Evolutionary conservation across 2,329 filamentous ascomycete genomes (phyloP), one percentile per base, ranked within the genome.

Genomic region (Colletotrichum godetiae): DNA sequence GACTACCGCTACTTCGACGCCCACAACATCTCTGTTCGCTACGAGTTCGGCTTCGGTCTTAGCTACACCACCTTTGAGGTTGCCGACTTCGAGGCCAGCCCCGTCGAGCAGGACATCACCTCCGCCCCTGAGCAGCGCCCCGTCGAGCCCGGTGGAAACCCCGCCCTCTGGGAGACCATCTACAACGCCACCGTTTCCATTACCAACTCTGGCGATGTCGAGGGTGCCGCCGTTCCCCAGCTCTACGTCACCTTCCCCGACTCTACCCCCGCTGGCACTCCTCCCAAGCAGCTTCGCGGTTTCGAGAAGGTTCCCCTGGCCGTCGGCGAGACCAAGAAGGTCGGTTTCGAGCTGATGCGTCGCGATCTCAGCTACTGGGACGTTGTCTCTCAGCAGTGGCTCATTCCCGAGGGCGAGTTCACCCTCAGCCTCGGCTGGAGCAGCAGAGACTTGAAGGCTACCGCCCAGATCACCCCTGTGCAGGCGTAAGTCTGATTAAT

Each of bases 1-100:
- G 91, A 93, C 82, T 93, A 93, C 85, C 88, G 91, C 55, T 86
- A 88, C 76, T 92, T 93, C 69, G 91, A 93, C 80, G 85, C 88
- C 69, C 81, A 87, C 68, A 86, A 89, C 80, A 89, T 91, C 73
- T 84, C 84, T 2, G 90, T 91, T 2, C 86, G 88, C 67, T 93
- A 90, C 81, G 90, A 92, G 77, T 93, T 93, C 76, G 91, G 91
- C 33, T 92, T 89, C 77, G 93, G 93, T 0, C 86, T 95, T 2
- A 92, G 89, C 1, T 95, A 94, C 81, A 93, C 92, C 15, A 89
- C 85, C 13, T 92, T 92, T 78, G 82, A 85, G 52, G 86, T 90
- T 75, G 85, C 86, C 13, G 64, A 78, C 73, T 77, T 80, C 37
- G 68, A 70, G 22, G 77, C 74, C 33, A 27, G 62, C 60, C 49